These are phyloP conservation scores for Lactarius quietus DNA, from an alignment of 768 basidiomycete genomes.

Conservation along the genomic window DNA sequence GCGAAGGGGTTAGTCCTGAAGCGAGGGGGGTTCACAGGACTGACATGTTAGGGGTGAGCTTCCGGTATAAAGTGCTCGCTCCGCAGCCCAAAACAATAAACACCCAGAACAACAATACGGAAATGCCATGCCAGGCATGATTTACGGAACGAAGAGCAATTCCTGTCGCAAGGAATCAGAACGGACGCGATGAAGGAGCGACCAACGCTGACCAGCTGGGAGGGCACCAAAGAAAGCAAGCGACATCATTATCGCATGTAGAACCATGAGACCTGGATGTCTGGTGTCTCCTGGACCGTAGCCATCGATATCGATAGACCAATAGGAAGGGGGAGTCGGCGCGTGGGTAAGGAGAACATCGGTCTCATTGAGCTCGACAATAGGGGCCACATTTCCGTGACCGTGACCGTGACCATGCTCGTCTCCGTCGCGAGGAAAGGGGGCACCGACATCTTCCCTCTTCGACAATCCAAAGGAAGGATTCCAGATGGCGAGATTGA, in stretches of 20 bases:
- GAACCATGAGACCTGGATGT: constrained; percentile 65
- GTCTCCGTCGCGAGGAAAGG: constrained; percentile 2
- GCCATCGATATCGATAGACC: constrained; percentile 70
- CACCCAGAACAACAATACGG: constrained; percentile 59
- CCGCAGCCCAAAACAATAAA: constrained; percentile 62
- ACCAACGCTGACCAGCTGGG: constrained; percentile 59
- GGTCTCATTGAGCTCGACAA: constrained; percentile 72
- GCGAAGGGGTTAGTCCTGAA: constrained; percentile 8
- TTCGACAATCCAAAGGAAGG: neutral
- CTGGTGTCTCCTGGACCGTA: constrained; percentile 41
- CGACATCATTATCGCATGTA: constrained; percentile 71
- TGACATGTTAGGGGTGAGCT: constrained; percentile 80
- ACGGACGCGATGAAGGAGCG: neutral
- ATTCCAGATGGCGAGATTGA: constrained; percentile 16
- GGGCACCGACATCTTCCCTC: neutral
- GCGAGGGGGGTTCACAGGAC: constrained; percentile 39
- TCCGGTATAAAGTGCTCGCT: constrained; percentile 66
- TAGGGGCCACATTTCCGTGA: constrained; percentile 46
- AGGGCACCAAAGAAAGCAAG: constrained; percentile 81
- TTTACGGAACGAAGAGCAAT: constrained; percentile 77
- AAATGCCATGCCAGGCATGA: constrained; percentile 58
- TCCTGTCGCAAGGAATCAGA: constrained; percentile 41
- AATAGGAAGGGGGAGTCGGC: constrained; percentile 79
- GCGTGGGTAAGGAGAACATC: constrained; percentile 60
- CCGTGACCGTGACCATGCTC: constrained; percentile 40